Evolutionary conservation across 768 basidiomycete genomes (phyloP).

Genomic region (Boletus eberwhitei): DNA sequence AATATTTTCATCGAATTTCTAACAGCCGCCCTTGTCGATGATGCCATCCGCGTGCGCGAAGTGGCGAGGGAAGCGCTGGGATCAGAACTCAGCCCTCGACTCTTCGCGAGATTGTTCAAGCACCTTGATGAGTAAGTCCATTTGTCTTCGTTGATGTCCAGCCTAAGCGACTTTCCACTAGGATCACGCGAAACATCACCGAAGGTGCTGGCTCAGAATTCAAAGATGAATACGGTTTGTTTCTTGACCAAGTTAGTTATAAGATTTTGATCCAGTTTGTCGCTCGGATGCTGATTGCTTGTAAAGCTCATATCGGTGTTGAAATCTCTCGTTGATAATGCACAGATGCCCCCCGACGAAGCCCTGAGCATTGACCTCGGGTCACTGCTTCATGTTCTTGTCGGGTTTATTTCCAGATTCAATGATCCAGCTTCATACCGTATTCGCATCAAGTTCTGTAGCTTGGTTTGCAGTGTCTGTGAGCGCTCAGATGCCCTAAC

Average conservation of each 20-base stretch:
- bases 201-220: conserved; percentile 43
- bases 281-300: conserved; percentile 11
- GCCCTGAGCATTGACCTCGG: conserved; percentile 62
- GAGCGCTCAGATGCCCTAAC: conserved; percentile 57
- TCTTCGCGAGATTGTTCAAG: conserved; percentile 65
- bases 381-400: conserved; percentile 55
- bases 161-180: conserved; percentile 20
- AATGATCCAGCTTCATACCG: conserved; percentile 51
- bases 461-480: conserved; percentile 65
- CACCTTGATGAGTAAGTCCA: conserved; percentile 68
- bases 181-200: conserved; percentile 52
- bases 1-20: conserved; percentile 64
- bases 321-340: conserved; percentile 75
- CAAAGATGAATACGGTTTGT: conserved; percentile 39
- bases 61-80: conserved; percentile 79
- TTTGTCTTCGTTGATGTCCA: background rate
- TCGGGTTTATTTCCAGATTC: conserved; percentile 64
- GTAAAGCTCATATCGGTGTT: conserved; percentile 69
- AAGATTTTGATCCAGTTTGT: background rate
- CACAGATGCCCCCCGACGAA: conserved; percentile 54
- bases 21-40: conserved; percentile 64
- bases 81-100: conserved; percentile 65
- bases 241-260: conserved; percentile 67
- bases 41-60: conserved; percentile 68
- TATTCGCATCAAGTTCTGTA: conserved; percentile 73